Conservation (phyloP, 768 basidiomycete genomes). For the Psilocybe cyanescens region DNA sequence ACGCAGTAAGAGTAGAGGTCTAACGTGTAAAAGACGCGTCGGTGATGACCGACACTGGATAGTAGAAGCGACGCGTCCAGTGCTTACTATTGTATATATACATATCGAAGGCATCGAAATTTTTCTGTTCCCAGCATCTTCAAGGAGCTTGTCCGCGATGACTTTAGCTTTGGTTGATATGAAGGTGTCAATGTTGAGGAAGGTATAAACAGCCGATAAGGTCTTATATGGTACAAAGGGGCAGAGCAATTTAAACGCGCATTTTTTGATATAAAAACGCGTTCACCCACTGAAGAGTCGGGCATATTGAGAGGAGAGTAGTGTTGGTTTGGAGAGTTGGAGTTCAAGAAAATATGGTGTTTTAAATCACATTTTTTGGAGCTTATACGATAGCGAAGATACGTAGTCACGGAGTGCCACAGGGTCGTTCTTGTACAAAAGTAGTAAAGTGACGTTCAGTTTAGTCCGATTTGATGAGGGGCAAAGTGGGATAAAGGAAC, state of each 20-base stretch:
- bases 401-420: no score
- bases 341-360: background rate
- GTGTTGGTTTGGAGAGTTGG: no score
- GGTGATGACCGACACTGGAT: no score
- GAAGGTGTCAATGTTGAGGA: conserved; percentile 31
- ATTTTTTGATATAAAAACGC: no score
- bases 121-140: conserved; percentile 34
- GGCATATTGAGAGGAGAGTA: no score
- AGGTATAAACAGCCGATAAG: conserved; percentile 37
- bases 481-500: background rate
- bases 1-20: conserved; percentile 37
- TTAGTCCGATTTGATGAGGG: background rate
- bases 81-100: conserved; percentile 38
- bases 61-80: background rate
- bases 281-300: no score
- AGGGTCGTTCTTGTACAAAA: no score
- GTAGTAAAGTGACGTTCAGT: no score
- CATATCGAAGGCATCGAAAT: conserved; percentile 37
- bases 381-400: background rate
- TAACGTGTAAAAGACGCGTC: conserved; percentile 12
- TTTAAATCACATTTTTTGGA: background rate
- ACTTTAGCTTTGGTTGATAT: conserved; percentile 32
- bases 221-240: background rate
- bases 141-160: conserved; percentile 29
- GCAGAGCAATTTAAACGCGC: background rate